Percentiles rank a stretch among this genome's conserved stretches.
Evolutionary conservation across 257 asterid genomes (phyloP).

Genomic region (Nemophila menziesii): DNA sequence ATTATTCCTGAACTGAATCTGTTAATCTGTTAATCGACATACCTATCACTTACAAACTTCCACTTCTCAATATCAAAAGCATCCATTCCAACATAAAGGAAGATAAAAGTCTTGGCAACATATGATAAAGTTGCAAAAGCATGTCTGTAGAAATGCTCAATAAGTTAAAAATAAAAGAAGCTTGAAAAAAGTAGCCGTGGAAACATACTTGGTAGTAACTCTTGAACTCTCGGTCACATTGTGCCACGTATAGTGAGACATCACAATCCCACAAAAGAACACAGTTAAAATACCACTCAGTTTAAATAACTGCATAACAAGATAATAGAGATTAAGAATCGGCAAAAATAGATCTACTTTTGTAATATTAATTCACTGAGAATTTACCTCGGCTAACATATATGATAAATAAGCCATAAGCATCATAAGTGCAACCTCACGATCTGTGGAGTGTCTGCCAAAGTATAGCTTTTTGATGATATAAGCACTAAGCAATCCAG

Average conservation of each 20-base stretch:
- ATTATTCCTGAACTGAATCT: background rate
- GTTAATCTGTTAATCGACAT: too few relatives aligned
- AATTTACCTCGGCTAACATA: slow-evolving; percentile 28
- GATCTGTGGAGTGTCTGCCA: slow-evolving; percentile 42
- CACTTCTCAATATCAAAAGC: slow-evolving; percentile 39
- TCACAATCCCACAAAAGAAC: slow-evolving; percentile 38
- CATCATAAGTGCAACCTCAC: slow-evolving; percentile 41
- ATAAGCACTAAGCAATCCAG: slow-evolving; percentile 35
- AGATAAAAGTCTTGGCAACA: slow-evolving; percentile 33
- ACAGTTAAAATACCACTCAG: slow-evolving; percentile 38
- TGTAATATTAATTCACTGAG: slow-evolving; percentile 1
- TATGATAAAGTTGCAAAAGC: slow-evolving; percentile 31
- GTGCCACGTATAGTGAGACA: slow-evolving; percentile 44
- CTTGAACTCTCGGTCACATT: slow-evolving; percentile 38
- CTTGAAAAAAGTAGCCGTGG: background rate
- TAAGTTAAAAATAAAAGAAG: background rate
- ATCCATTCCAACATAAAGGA: slow-evolving; percentile 42
- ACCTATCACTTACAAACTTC: slow-evolving; percentile 27
- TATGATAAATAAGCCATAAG: slow-evolving; percentile 39
- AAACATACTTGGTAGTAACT: slow-evolving; percentile 25
- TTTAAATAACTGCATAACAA: slow-evolving; percentile 23
- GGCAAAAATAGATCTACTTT: too few relatives aligned
- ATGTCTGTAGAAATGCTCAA: slow-evolving; percentile 22
- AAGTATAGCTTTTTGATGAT: slow-evolving; percentile 33
- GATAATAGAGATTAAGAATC: background rate